These are phyloP conservation scores for Talaromyces sp. DNA, from an alignment of 2,329 filamentous ascomycete genomes.

Conservation along the genomic window DNA sequence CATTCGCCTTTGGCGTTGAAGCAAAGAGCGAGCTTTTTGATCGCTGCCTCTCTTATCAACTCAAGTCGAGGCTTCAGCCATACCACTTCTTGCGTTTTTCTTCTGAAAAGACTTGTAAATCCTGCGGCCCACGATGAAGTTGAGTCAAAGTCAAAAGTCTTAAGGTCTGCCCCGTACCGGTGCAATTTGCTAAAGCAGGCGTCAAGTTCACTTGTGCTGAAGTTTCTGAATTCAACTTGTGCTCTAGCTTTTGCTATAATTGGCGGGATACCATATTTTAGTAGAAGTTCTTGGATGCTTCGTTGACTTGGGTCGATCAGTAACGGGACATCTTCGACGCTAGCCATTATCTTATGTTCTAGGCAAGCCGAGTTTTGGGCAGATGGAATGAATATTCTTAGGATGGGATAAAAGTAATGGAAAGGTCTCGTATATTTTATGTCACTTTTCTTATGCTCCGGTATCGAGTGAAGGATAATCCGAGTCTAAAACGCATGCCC, in stretches of 20 bases:
- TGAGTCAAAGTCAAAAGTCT: background rate
- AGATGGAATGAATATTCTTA: no score
- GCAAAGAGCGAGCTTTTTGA: background rate
- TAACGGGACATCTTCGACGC: background rate
- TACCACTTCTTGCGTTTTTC: background rate
- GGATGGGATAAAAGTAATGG: no score
- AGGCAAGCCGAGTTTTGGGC: no score
- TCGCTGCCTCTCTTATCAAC: background rate
- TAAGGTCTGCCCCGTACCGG: background rate
- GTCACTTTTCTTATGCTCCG: background rate
- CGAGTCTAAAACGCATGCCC: background rate
- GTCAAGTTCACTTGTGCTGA: background rate
- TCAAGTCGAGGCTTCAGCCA: background rate
- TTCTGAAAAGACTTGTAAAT: background rate
- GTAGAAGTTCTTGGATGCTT: background rate
- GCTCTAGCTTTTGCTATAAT: background rate
- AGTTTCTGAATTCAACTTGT: background rate
- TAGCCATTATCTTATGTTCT: background rate
- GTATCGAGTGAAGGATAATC: background rate
- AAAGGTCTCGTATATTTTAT: background rate
- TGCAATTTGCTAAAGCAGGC: background rate
- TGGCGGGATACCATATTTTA: background rate
- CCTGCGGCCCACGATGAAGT: background rate
- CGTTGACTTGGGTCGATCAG: background rate
- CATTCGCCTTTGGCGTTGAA: background rate